phyloP scores from a whole-genome alignment of 768 basidiomycete species.

The Mycena venus region DNA sequence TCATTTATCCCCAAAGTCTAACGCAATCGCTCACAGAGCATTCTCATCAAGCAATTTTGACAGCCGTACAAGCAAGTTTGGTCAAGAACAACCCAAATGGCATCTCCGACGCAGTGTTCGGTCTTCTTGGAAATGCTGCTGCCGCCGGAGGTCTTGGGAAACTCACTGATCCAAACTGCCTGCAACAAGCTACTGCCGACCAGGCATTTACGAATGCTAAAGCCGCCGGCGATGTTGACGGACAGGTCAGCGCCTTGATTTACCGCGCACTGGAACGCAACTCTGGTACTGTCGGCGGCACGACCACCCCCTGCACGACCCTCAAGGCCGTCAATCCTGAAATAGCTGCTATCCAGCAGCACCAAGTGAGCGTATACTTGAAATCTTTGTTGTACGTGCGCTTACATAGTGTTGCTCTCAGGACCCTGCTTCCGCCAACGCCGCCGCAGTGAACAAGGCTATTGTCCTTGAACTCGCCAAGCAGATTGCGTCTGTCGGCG shows the following conservation, averaged over 20 bases:
- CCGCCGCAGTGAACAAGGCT: conserved; percentile 73
- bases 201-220: conserved; percentile 84
- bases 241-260: conserved; percentile 70
- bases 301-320: conserved; percentile 63
- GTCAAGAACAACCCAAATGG: conserved; percentile 68
- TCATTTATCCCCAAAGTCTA: background rate
- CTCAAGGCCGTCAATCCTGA: conserved; percentile 73
- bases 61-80: conserved; percentile 62
- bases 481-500: conserved; percentile 75
- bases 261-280: conserved; percentile 79
- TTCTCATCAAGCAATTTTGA: conserved; percentile 72
- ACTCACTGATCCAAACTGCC: conserved; percentile 69
- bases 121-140: conserved; percentile 75
- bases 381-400: background rate
- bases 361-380: conserved; percentile 54
- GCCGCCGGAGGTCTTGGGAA: conserved; percentile 67
- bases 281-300: conserved; percentile 64
- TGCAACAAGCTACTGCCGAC: conserved; percentile 78
- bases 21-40: conserved; percentile 58
- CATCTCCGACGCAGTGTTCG: conserved; percentile 75
- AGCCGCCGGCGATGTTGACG: conserved; percentile 67
- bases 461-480: conserved; percentile 73
- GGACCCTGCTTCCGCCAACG: conserved; percentile 73
- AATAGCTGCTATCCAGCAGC: conserved; percentile 74
- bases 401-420: conserved; percentile 34